Conservation (phyloP, 2,329 filamentous ascomycete species). For the Aquanectria penicillioides region DNA sequence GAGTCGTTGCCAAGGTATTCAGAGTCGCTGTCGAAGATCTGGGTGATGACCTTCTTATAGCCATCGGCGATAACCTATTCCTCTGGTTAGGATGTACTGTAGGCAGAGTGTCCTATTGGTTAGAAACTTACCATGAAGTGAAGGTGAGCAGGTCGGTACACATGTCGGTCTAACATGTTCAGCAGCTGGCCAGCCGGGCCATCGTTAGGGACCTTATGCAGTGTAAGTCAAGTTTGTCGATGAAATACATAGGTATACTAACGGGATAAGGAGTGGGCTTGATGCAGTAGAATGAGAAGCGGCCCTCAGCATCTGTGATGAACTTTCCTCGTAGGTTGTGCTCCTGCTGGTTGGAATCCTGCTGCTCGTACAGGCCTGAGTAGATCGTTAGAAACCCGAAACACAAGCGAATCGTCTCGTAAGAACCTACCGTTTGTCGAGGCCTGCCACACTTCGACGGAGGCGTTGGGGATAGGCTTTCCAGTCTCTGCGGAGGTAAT, state of each 20-base stretch:
- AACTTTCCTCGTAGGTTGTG: constrained; percentile 81
- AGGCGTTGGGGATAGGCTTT: constrained; percentile 70
- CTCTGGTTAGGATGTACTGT: background rate
- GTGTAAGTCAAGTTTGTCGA: background rate
- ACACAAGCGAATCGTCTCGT: background rate
- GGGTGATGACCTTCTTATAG: constrained; percentile 75
- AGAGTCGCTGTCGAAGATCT: constrained; percentile 59
- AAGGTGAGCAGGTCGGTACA: constrained; percentile 68
- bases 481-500: constrained; percentile 67
- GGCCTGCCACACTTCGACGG: constrained; percentile 83
- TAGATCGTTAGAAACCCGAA: background rate
- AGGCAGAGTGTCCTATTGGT: accelerated
- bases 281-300: constrained; percentile 70
- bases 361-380: constrained; percentile 71
- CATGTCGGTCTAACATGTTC: constrained; percentile 63
- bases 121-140: constrained; percentile 61
- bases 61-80: constrained; percentile 58
- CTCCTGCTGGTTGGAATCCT: constrained; percentile 75
- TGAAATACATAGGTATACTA: constrained; percentile 16
- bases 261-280: constrained; percentile 67
- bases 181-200: constrained; percentile 65
- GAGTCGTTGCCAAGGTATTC: constrained; percentile 34
- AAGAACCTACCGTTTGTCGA: constrained; percentile 70
- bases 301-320: constrained; percentile 71
- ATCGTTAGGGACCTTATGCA: constrained; percentile 50